Conservation (phyloP, 2,329 filamentous ascomycete species). For the Hypoxylon sp. region DNA sequence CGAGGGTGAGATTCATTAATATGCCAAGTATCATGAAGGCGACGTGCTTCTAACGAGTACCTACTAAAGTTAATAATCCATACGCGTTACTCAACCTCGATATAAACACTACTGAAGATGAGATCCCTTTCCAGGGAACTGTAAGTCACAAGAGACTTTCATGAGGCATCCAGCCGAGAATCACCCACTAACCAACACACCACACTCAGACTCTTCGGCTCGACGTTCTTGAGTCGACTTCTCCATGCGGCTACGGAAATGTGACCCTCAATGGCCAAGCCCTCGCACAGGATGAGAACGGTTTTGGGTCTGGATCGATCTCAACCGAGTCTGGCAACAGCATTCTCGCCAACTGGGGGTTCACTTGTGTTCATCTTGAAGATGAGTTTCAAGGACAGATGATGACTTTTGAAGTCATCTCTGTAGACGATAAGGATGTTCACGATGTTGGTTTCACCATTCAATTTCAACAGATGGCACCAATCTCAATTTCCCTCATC, state of each 20-base stretch:
- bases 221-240: constrained; percentile 61
- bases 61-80: constrained; percentile 36
- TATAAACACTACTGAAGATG: constrained; percentile 39
- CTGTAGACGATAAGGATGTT: constrained; percentile 59
- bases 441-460: constrained; percentile 59
- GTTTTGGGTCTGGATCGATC: constrained; percentile 61
- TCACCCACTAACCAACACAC: constrained; percentile 18
- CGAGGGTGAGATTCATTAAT: constrained; percentile 36
- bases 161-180: background rate
- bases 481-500: constrained; percentile 60
- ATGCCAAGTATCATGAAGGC: constrained; percentile 39
- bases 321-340: constrained; percentile 56
- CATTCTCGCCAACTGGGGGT: constrained; percentile 63
- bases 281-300: constrained; percentile 58
- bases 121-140: constrained; percentile 42
- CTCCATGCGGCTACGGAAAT: constrained; percentile 64
- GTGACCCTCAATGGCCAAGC: constrained; percentile 63
- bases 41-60: constrained; percentile 32
- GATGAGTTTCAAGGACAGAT: constrained; percentile 60
- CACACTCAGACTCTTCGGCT: constrained; percentile 57
- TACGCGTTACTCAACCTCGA: constrained; percentile 51
- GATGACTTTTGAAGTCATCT: constrained; percentile 61
- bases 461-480: constrained; percentile 63
- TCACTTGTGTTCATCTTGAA: constrained; percentile 62
- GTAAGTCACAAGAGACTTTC: constrained; percentile 42